Conservation (phyloP, 306 rosid species). For the Styphnolobium japonicum region DNA sequence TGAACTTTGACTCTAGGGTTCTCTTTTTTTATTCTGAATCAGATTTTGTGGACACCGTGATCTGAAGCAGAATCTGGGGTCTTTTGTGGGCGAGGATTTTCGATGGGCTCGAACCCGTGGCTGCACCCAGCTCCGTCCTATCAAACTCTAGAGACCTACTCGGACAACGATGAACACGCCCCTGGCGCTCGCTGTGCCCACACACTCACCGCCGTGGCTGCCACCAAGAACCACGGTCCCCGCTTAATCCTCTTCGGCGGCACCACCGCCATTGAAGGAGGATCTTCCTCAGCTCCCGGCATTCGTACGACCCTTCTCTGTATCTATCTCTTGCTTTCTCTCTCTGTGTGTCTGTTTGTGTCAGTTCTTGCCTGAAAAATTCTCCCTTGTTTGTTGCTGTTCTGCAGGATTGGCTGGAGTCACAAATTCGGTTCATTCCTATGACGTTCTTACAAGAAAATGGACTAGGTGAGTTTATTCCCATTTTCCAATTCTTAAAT, state of each 20-base stretch:
- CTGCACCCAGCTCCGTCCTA: slow-evolving; percentile 85
- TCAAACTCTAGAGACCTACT: slow-evolving; percentile 52
- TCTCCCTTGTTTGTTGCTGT: not conserved
- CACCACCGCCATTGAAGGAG: slow-evolving; percentile 98
- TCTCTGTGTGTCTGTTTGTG: not conserved
- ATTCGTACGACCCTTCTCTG: slow-evolving; percentile 49
- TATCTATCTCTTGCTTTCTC: too few relatives aligned
- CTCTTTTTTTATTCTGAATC: not conserved
- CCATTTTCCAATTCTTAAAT: not conserved
- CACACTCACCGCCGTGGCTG: slow-evolving; percentile 88
- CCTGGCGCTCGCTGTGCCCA: slow-evolving; percentile 97
- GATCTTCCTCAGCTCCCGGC: slow-evolving; percentile 87
- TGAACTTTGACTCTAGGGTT: slow-evolving; percentile 28
- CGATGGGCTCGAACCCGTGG: slow-evolving; percentile 93
- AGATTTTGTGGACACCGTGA: not conserved
- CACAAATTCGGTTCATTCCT: slow-evolving; percentile 86
- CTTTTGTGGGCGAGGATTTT: not conserved
- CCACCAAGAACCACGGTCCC: slow-evolving; percentile 80
- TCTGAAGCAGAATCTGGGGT: not conserved
- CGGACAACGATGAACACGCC: slow-evolving; percentile 89
- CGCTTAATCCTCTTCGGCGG: slow-evolving; percentile 94
- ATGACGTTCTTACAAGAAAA: slow-evolving; percentile 77
- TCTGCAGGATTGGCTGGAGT: slow-evolving; percentile 88
- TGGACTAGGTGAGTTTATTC: slow-evolving; percentile 87
- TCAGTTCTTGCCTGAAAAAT: not conserved